Base-by-base conservation (phyloP, 1,284 basidiomycete species). In the Lentinula novae-zelandiae region DNA sequence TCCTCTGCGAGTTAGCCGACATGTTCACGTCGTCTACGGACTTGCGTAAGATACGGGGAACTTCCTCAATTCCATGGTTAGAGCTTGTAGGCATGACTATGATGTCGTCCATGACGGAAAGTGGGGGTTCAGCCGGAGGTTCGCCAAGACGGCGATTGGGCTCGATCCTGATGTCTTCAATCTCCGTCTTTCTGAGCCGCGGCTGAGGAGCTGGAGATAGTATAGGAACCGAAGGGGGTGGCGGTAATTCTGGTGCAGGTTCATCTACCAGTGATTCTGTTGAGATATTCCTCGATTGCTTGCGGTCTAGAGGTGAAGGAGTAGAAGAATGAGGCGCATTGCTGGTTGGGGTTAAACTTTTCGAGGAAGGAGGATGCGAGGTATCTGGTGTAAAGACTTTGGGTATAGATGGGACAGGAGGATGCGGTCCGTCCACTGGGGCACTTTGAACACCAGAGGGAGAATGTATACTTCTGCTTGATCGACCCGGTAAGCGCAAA, bases 401-500 rank as follows among this genome's bases (percentile, higher is more conserved):
- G 3, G 59, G 57, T 50, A 78, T 65, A 48, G 73, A 71, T 7
- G 78, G 79, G 2, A 80, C 71, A 9, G 77, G 78, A 31, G 78
- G 77, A 12, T 72, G 68, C 0, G 68, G 65, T 34, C 67, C 61
- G 9, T 60, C 63, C 39, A 62, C 57, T 13, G 51, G 52, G 10
- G 52, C 42, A 39, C 40, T 61, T 1, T 50, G 54, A 15, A 31
- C 9, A 17, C 52, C 48, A 34, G 60, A 34, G 1, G 60, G 34
- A 31, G 20, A 55, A 40, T 33, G 49, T 17, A 6, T 38, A 3
- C n/a, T 59, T 61, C 17, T 50, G 4, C n/a, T 51, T 31, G 27
- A 46, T 22, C 50, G 40, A 40, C 38, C 70, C 13, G 81, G 82
- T 27, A 87, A 70, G 1, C 86, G 80, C 33, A 89, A 72, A 65